Conservation (phyloP, 2,329 filamentous ascomycete species). For the Knoxdaviesia capensis region DNA sequence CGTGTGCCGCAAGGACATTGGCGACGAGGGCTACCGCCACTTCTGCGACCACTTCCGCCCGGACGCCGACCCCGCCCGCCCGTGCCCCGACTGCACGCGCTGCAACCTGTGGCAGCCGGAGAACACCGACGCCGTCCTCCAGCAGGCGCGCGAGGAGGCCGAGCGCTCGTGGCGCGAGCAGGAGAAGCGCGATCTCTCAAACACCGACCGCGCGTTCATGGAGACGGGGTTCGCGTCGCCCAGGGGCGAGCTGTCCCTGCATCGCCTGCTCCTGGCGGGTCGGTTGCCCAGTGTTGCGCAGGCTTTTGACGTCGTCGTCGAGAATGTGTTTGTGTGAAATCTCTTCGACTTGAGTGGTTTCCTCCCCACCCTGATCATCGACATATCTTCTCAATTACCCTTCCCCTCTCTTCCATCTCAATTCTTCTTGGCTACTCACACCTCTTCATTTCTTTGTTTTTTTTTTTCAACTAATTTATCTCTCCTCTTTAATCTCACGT, state of each 20-base stretch:
- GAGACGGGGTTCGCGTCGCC: neutral
- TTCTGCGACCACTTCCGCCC: conserved; percentile 93
- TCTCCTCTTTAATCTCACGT: neutral
- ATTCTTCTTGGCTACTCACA: neutral
- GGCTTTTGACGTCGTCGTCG: neutral
- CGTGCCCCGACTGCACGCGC: conserved; percentile 60
- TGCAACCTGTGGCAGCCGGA: conserved; percentile 67
- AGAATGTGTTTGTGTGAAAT: neutral
- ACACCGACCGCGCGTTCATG: neutral
- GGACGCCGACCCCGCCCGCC: conserved; percentile 42
- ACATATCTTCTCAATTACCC: neutral
- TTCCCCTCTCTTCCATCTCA: neutral
- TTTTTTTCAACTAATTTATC: neutral
- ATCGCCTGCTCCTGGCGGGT: too few relatives aligned
- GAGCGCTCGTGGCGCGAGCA: conserved; percentile 50
- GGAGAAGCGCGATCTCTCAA: conserved; percentile 35
- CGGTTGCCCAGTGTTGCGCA: neutral
- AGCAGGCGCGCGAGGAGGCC: conserved; percentile 48
- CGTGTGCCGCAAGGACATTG: conserved; percentile 64
- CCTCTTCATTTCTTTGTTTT: neutral
- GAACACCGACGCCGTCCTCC: conserved; percentile 47
- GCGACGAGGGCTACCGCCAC: conserved; percentile 66
- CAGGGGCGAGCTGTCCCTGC: too few relatives aligned
- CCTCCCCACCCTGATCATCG: neutral
- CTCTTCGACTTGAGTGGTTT: neutral